Evolutionary conservation across 192 early-diverging fungal species (phyloP), one percentile per base, ranked within the genome.

Genomic region (Entrophospora sp.): DNA sequence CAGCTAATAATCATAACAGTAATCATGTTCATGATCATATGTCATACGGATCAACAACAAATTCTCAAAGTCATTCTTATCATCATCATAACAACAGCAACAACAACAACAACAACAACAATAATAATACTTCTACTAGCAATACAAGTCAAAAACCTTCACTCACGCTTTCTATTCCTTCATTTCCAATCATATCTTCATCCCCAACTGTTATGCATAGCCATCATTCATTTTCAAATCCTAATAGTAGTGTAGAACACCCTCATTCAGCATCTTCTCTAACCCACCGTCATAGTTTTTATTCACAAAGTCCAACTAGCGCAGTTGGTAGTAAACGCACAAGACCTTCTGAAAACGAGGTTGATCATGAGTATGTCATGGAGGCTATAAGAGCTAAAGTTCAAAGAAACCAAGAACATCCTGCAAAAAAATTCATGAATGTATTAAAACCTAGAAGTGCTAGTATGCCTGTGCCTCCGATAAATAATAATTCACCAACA

Each of bases 341-440:
- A 18, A 66, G 55, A 52, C 64, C 30, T 42, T 51, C 64, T 59
- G 58, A 77, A 72, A 13, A 64, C 63, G 31, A 77, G 71, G 61
- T 77, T 61, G 5, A 68, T 77, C 75, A 77, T 55, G 75, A 77
- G 43, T 72, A 72, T 20, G 68, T 77, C 34, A 77, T 77, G 75
- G 75, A 77, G 34, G 75, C 75, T 4, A 61, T 77, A 18, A 66
- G 75, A 16, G 66, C 69, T 16, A 77, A 77, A 43, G 75, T 77
- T 0, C 55, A 70, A 43, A 35, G 69, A 27, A 77, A 77, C 45
- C 71, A 58, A 18, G 66, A 66, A 55, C 52, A 66, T 66, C 64
- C 64, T 4, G 64, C 64, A 37, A 66, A 52, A 31, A 66, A 66
- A 27, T 66, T 28, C 12, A 66, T 66, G 48, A 66, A 32, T 31